Base-by-base conservation (phyloP, 2,329 filamentous ascomycete genomes). In the Parastagonospora avenae region DNA sequence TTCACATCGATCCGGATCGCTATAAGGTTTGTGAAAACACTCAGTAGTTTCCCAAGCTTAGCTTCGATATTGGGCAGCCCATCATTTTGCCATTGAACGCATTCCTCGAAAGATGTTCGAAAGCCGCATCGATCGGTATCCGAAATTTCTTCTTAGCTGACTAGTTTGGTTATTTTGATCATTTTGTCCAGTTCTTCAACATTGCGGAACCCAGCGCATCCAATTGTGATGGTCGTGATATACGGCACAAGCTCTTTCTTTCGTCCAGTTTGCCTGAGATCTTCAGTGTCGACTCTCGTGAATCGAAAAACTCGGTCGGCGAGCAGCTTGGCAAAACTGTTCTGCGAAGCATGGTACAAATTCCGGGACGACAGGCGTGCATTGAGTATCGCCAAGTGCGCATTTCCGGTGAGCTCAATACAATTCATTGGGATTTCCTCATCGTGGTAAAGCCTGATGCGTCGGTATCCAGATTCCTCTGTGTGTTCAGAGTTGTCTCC, bases 231-330 rank as follows among this genome's bases (percentile, higher is more conserved):
- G 11, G 30, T 42, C 12, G 32, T 46, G 15, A 51, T 16, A 29
- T 38, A 41, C 9, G 27, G 38, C 1, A 27, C 11, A 7, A 51
- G 24, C 7, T 39, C 31, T 8, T 35, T 16, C 12, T 42, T 33
- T n/a, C 31, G 42, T 15, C 37, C 30, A 10, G 47, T 49, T 7
- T 8, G 2, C 2, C 28, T 15, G 4, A 52, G 33, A 35, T 49
- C 46, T 30, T 49, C 28, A 3, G 46, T 42, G n/a, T 42, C 42
- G 14, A 40, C 19, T n/a, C 44, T 40, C 9, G 52, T 52, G 19
- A 52, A 37, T n/a, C 48, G 45, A 15, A 55, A 52, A 7, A 16
- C 38, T n/a, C 52, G 42, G 27, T 55, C 14, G 8, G 36, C 42
- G 11, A 52, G 44, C 6, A 55, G 8, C 2, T n/a, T 41, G 4